Evolutionary conservation across 129 eudicot species (phyloP), one percentile per base, ranked within the genome.

Genomic region (Mikania micrantha): DNA sequence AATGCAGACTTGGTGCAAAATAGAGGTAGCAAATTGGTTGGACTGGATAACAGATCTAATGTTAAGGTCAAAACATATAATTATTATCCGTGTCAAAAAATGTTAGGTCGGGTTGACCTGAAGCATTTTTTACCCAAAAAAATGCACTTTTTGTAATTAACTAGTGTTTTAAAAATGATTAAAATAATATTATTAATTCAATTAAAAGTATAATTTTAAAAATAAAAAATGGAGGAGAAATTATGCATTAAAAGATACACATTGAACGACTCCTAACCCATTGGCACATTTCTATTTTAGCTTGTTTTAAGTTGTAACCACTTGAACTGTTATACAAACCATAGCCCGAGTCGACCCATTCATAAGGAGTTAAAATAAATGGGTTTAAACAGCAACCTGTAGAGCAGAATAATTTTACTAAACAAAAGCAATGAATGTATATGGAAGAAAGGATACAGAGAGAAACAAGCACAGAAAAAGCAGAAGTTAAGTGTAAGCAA

Each of bases 341-440:
- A 60, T 22, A 34, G 39, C 50, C 5, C 12, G 45, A 62, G 11
- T 62, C 19, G 4, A 36, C 19, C 20, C 29, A 39, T 21, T 20
- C 32, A 35, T 62, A 62, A 61, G 42, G 20, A 62, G 38, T 13
- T 41, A 41, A 7, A 41, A 3, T 47, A 6, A 17, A 63, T 39
- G 19, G 31, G 11, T 62, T 19, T 2, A 61, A 39, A 63, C 22
- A 9, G 69, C 69, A 20, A 63, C 29, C 16, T 20, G 8, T 61
- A 35, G 50, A 13, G 73, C 63, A 40, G 3, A 35, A 60, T 35
- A 8, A 11, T 13, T 34, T 68, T 36, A 68, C 63, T 54, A 70
- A 40, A 4, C 29, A 38, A 17, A 39, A 17, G 56, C 38, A 27
- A 19, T 38, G 28, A 41, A 5, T 7, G 10, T n/a, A 40, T 41